Conservation (phyloP, 2,329 filamentous ascomycete genomes). For the Pseudocercospora eumusae region DNA sequence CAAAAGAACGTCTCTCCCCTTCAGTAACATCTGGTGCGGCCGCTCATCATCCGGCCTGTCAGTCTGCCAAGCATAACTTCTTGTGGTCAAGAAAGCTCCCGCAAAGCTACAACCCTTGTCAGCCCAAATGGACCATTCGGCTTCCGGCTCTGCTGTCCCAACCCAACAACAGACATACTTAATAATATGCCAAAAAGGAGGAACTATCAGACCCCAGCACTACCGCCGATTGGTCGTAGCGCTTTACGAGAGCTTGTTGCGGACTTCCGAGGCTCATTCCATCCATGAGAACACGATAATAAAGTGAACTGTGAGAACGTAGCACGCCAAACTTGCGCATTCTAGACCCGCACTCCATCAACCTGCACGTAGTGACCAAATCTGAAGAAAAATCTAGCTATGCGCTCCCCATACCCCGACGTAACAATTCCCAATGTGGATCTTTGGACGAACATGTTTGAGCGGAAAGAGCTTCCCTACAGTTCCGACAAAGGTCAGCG, state of each 20-base stretch:
- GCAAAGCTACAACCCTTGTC: slow-evolving; percentile 2
- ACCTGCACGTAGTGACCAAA: background rate
- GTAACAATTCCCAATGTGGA: slow-evolving; percentile 72
- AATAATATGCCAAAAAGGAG: background rate
- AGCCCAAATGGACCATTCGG: background rate
- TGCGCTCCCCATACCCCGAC: slow-evolving; percentile 51
- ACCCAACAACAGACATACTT: background rate
- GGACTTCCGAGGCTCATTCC: background rate
- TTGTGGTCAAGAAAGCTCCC: background rate
- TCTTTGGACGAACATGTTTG: slow-evolving; percentile 75
- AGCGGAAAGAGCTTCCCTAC: slow-evolving; percentile 63
- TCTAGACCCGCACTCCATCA: background rate
- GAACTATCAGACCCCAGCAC: background rate
- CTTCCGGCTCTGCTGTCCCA: background rate
- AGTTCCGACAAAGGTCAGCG: slow-evolving; percentile 68
- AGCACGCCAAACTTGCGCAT: background rate
- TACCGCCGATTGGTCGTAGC: background rate
- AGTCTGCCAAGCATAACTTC: background rate
- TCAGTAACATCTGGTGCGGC: background rate
- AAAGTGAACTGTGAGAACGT: background rate
- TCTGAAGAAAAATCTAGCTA: background rate
- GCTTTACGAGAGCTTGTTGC: background rate
- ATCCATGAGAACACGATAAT: background rate
- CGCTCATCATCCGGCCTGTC: background rate
- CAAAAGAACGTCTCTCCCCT: background rate